Evolutionary conservation across 1,284 basidiomycete species (phyloP).

Genomic region (Boletus mariae): DNA sequence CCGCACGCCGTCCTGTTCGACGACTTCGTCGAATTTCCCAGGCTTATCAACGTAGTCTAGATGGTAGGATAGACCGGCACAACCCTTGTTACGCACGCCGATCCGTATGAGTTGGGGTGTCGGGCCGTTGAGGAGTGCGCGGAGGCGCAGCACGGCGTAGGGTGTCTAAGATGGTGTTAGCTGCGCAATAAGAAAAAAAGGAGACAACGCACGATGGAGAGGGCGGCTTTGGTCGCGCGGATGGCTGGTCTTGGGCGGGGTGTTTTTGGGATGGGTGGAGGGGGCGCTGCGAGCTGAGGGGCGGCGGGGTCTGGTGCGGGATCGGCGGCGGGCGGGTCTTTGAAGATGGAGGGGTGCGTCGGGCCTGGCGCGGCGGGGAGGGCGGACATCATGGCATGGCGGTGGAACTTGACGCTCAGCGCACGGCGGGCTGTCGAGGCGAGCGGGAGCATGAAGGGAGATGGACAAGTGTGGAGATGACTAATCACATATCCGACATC

Average conservation of each 20-base stretch:
- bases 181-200: background rate
- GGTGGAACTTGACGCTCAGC: slow-evolving; percentile 27
- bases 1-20: slow-evolving; percentile 89
- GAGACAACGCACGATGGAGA: slow-evolving; percentile 68
- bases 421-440: slow-evolving; percentile 17
- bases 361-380: slow-evolving; percentile 29
- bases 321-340: slow-evolving; percentile 43
- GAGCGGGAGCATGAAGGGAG: slow-evolving; percentile 15
- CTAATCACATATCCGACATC: slow-evolving; percentile 17
- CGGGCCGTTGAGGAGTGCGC: slow-evolving; percentile 67
- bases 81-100: slow-evolving; percentile 97
- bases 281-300: slow-evolving; percentile 66
- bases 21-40: slow-evolving; percentile 95
- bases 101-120: slow-evolving; percentile 93
- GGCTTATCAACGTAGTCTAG: slow-evolving; percentile 93
- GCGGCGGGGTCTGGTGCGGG: slow-evolving; percentile 59
- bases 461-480: slow-evolving; percentile 9
- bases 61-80: slow-evolving; percentile 96
- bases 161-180: slow-evolving; percentile 59
- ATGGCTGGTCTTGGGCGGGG: slow-evolving; percentile 65
- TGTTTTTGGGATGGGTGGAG: slow-evolving; percentile 61
- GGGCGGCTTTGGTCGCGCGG: slow-evolving; percentile 76
- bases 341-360: slow-evolving; percentile 31
- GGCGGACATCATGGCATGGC: slow-evolving; percentile 62
- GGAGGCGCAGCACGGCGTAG: slow-evolving; percentile 71